These are phyloP conservation scores for Neocallimastix lanati DNA, from an alignment of 192 early-diverging fungal genomes.

Conservation along the genomic window DNA sequence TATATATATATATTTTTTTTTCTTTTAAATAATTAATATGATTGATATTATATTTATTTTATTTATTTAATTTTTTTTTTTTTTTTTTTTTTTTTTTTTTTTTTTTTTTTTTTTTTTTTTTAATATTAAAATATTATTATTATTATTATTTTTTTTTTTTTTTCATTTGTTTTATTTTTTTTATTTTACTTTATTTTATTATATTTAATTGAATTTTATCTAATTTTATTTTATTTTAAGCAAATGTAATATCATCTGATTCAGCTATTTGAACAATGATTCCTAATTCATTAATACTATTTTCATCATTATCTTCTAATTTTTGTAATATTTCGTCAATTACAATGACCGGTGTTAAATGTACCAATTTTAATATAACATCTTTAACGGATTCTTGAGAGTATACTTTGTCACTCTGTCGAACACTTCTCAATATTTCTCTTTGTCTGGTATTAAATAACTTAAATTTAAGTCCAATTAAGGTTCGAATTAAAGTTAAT, in stretches of 20 bases:
- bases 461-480: background rate
- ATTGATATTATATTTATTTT: too few relatives aligned
- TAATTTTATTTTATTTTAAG: background rate
- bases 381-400: background rate
- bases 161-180: too few relatives aligned
- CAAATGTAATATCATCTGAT: background rate
- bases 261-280: background rate
- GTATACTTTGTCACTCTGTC: background rate
- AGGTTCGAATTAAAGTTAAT: background rate
- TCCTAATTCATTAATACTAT: background rate
- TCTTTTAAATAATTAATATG: too few relatives aligned
- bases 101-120: too few relatives aligned
- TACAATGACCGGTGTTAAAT: background rate
- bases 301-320: background rate
- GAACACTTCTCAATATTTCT: background rate
- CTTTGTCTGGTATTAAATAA: background rate
- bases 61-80: too few relatives aligned
- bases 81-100: too few relatives aligned
- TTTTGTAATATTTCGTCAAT: background rate
- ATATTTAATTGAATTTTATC: too few relatives aligned
- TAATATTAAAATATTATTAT: too few relatives aligned
- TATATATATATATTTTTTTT: too few relatives aligned
- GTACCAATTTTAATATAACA: background rate
- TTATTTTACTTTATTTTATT: too few relatives aligned
- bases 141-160: too few relatives aligned